phyloP scores from a whole-genome alignment of 805 yeast species.

The Wickerhamiella sorbophila region DNA sequence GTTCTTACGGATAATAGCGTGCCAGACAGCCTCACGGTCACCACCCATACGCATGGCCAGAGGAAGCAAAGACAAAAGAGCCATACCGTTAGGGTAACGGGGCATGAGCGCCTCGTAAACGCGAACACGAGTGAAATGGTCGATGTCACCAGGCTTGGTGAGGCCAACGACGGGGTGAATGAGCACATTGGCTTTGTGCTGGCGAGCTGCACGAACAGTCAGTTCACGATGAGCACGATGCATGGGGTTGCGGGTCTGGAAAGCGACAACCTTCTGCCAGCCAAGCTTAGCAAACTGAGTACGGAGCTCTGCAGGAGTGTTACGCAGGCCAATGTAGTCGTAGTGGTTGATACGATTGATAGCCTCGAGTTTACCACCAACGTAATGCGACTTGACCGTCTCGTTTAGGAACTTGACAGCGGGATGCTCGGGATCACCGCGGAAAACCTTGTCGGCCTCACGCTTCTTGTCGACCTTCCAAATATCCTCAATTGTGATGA shows the following conservation, averaged over 20 bases:
- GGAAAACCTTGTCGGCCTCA: slow-evolving; percentile 78
- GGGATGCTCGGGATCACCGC: slow-evolving; percentile 97
- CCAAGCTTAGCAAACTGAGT: slow-evolving; percentile 64
- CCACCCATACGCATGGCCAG: slow-evolving; percentile 99
- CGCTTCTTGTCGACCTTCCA: slow-evolving; percentile 64
- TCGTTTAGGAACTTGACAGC: slow-evolving; percentile 63
- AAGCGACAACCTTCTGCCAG: slow-evolving; percentile 86
- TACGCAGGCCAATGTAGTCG: slow-evolving; percentile 76
- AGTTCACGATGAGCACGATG: slow-evolving; percentile 95
- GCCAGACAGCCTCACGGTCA: slow-evolving; percentile 97
- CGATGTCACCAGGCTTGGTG: slow-evolving; percentile 96
- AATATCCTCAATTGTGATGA: slow-evolving; percentile 63
- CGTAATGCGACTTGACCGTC: slow-evolving; percentile 65
- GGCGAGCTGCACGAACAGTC: slow-evolving; percentile 93
- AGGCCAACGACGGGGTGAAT: slow-evolving; percentile 96
- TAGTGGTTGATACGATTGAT: slow-evolving; percentile 73
- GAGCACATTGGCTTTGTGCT: slow-evolving; percentile 70
- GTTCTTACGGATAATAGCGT: slow-evolving; percentile 89
- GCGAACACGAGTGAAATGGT: slow-evolving; percentile 92
- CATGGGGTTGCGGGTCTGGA: slow-evolving; percentile 98
- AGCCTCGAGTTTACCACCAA: slow-evolving; percentile 83
- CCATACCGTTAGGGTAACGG: slow-evolving; percentile 89
- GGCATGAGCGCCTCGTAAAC: slow-evolving; percentile 86
- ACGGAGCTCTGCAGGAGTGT: slow-evolving; percentile 83
- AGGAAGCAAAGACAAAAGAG: slow-evolving; percentile 74